Conservation (phyloP, 176 grass and related monocot genomes). For the Hordeum vulgare region DNA sequence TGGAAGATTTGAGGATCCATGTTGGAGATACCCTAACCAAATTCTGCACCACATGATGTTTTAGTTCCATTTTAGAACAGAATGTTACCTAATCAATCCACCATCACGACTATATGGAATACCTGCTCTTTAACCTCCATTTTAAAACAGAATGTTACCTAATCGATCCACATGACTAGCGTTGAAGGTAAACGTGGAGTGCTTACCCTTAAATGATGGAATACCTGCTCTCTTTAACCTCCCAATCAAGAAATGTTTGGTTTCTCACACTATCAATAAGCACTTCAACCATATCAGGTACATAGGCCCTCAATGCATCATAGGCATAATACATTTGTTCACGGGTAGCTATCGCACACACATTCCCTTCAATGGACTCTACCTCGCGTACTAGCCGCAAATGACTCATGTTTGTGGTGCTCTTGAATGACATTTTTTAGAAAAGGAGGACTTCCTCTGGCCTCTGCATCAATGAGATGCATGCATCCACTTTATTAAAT, state of each 20-base stretch:
- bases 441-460: too few species aligned
- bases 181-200: not conserved
- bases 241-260: constrained; percentile 49
- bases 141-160: not conserved
- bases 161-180: not conserved
- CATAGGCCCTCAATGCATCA: constrained; percentile 66
- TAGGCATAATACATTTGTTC: constrained; percentile 83
- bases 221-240: constrained; percentile 59
- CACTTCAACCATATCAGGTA: constrained; percentile 65
- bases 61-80: not conserved
- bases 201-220: not conserved
- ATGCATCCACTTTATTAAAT: too few species aligned
- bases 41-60: not conserved
- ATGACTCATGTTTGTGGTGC: constrained; percentile 68
- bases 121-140: too few species aligned
- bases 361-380: constrained; percentile 70
- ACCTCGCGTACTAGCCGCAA: constrained; percentile 66
- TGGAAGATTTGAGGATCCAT: too few species aligned
- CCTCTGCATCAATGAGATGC: too few species aligned
- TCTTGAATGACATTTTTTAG: constrained; percentile 77
- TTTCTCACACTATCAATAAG: constrained; percentile 69
- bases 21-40: not conserved
- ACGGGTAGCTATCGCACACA: constrained; percentile 51
- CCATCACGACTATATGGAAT: too few species aligned
- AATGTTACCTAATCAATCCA: not conserved